These are phyloP conservation scores for Stropharia rugosoannulata DNA, from an alignment of 768 basidiomycete genomes.

Conservation along the genomic window DNA sequence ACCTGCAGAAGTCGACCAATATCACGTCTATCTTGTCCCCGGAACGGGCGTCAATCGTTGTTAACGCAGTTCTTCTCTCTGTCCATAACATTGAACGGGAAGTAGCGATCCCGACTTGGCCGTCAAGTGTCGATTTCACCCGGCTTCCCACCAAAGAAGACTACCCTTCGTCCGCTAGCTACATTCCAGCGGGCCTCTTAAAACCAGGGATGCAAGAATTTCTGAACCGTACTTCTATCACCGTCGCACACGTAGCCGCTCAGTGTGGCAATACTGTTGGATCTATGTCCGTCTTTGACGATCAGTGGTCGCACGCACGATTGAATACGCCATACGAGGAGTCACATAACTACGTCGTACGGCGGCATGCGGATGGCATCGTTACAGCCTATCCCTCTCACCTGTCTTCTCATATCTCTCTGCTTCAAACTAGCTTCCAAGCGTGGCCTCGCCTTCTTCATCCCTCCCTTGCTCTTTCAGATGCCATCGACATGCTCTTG, in stretches of 20 bases:
- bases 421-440: slow-evolving; percentile 77
- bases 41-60: slow-evolving; percentile 71
- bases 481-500: slow-evolving; percentile 76
- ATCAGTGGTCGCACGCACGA: slow-evolving; percentile 72
- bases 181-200: slow-evolving; percentile 52
- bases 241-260: slow-evolving; percentile 55
- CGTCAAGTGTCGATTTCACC: slow-evolving; percentile 69
- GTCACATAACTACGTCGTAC: slow-evolving; percentile 61
- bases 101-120: slow-evolving; percentile 71
- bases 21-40: slow-evolving; percentile 51
- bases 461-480: slow-evolving; percentile 48
- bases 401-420: slow-evolving; percentile 59
- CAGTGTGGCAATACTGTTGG: slow-evolving; percentile 66
- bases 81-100: slow-evolving; percentile 74
- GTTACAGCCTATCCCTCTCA: slow-evolving; percentile 65
- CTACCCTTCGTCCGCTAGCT: slow-evolving; percentile 69
- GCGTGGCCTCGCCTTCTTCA: slow-evolving; percentile 84
- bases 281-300: slow-evolving; percentile 80
- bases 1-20: slow-evolving; percentile 39
- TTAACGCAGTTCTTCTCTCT: slow-evolving; percentile 77
- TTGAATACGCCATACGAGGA: slow-evolving; percentile 66
- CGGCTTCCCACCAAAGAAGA: slow-evolving; percentile 53
- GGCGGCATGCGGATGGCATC: slow-evolving; percentile 64
- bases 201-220: slow-evolving; percentile 75
- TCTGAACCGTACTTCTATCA: slow-evolving; percentile 59